Conservation (phyloP, 148 eudicot species). For the Polygonum maritimum region DNA sequence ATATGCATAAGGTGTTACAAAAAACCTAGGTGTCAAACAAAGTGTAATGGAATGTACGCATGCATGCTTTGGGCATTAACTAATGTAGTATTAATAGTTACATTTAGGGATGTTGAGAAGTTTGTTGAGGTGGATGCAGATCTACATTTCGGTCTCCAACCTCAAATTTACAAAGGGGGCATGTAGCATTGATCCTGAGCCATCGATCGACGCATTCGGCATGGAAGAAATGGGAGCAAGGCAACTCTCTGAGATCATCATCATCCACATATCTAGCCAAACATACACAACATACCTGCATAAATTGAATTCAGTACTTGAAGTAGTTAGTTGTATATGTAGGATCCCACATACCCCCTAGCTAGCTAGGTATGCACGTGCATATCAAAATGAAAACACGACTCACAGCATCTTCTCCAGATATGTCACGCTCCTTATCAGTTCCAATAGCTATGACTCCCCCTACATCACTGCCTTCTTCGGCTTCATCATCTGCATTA, state of each 20-base stretch:
- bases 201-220: constrained; percentile 41
- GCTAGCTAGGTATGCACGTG: background rate
- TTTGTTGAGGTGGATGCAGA: constrained; percentile 9
- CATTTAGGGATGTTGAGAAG: constrained; percentile 4
- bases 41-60: too few relatives aligned
- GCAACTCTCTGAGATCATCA: constrained; percentile 42
- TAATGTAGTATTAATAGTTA: too few relatives aligned
- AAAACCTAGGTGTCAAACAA: too few relatives aligned
- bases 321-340: background rate
- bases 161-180: constrained; percentile 40
- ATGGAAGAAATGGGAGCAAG: constrained; percentile 45
- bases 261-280: constrained; percentile 33
- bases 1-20: too few relatives aligned
- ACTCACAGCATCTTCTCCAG: constrained; percentile 47
- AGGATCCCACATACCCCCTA: background rate
- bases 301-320: background rate
- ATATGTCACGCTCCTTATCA: constrained; percentile 37
- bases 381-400: background rate
- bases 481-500: constrained; percentile 19
- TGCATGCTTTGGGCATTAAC: too few relatives aligned
- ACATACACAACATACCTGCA: constrained; percentile 45
- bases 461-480: constrained; percentile 22
- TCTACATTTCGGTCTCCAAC: constrained; percentile 16
- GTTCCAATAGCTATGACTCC: constrained; percentile 32
- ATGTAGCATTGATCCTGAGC: constrained; percentile 44